Evolutionary conservation across 768 basidiomycete species (phyloP).

Genomic region (Fomitopsis pulvina): DNA sequence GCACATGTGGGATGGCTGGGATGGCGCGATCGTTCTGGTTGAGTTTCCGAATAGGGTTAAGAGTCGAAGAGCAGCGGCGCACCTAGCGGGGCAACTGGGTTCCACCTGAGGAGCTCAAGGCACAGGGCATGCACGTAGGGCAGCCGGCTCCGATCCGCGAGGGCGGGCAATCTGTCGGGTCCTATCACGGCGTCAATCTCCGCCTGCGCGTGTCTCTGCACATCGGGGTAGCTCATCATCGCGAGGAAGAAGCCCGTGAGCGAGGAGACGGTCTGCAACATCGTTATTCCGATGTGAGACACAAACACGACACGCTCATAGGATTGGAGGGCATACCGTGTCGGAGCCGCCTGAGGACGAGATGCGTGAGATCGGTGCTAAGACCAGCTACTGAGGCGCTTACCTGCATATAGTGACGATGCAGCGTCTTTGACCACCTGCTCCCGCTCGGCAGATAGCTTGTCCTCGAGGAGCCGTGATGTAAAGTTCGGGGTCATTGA

Average conservation of each 20-base stretch:
- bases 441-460: constrained; percentile 49
- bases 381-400: neutral
- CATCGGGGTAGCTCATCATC: constrained; percentile 25
- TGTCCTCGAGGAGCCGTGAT: constrained; percentile 48
- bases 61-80: neutral
- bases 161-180: constrained; percentile 19
- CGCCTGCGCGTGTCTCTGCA: constrained; percentile 23
- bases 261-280: constrained; percentile 20
- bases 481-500: constrained; percentile 52
- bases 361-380: neutral
- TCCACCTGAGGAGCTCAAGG: constrained; percentile 24
- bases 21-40: too few species aligned
- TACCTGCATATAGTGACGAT: constrained; percentile 18
- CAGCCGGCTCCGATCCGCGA: constrained; percentile 18
- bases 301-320: neutral
- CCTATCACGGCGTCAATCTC: constrained; percentile 27
- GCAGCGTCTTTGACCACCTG: constrained; percentile 59
- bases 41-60: too few species aligned
- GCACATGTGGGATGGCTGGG: constrained; percentile 16
- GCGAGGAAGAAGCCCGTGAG: constrained; percentile 25
- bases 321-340: constrained; percentile 24
- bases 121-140: constrained; percentile 22
- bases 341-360: constrained; percentile 27
- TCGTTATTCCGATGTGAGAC: neutral
- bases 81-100: constrained; percentile 23